A percentile compares a stretch with the other conserved stretches of the same genome.
Conservation (phyloP, 1,284 basidiomycete genomes). For the Inonotus obliquus region DNA sequence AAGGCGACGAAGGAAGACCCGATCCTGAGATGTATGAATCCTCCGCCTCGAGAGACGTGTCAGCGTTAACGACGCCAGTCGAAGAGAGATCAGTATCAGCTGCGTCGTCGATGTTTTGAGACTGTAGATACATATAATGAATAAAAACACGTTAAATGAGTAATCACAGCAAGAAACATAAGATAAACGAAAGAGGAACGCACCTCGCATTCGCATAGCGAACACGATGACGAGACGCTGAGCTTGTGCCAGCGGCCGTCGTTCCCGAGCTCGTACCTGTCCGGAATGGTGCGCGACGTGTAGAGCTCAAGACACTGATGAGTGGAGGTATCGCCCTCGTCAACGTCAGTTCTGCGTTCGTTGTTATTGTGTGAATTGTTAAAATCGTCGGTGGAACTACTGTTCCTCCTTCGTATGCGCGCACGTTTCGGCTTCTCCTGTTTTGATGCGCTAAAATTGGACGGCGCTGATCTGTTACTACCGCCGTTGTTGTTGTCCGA, state of each 20-base stretch:
- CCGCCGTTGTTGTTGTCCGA: background rate
- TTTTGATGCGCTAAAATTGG: background rate
- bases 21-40: background rate
- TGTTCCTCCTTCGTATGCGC: background rate
- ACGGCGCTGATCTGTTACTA: background rate
- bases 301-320: background rate
- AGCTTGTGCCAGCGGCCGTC: slow-evolving; percentile 61
- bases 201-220: slow-evolving; percentile 41
- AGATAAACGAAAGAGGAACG: slow-evolving; percentile 17
- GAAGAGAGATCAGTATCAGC: background rate
- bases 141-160: background rate
- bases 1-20: background rate
- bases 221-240: slow-evolving; percentile 55
- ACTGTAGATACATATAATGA: slow-evolving; percentile 10
- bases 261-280: slow-evolving; percentile 48
- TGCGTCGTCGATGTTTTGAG: slow-evolving; percentile 10
- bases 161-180: slow-evolving; percentile 3
- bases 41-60: slow-evolving; percentile 1
- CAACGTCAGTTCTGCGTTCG: background rate
- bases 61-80: background rate
- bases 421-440: background rate
- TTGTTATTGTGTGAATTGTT: background rate
- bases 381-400: background rate
- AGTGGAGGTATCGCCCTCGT: background rate
- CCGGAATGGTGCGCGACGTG: slow-evolving; percentile 37